Base-by-base conservation (phyloP, 2,329 filamentous ascomycete genomes). In the Sphaerostilbella broomeana region DNA sequence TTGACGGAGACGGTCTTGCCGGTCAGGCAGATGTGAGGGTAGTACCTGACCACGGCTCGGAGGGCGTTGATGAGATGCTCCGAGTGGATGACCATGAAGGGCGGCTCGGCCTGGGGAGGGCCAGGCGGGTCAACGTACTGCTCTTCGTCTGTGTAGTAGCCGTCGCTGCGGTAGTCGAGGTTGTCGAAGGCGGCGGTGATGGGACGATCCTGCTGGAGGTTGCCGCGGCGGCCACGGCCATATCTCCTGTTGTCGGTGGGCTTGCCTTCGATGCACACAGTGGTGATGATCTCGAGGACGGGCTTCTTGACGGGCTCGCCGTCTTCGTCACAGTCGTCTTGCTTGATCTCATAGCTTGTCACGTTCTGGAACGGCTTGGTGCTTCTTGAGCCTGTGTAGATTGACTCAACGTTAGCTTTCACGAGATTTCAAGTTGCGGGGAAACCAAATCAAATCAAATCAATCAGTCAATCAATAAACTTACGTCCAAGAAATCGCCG, bases 21-120 rank as follows among this genome's bases (percentile, higher is more conserved):
- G 1, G 57, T 50, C 34, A 69, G 59, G 28, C 55, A 57, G 41
- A 62, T 57, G 26, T 59, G 57, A 4, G 69, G 69, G 45, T 72
- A 73, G 47, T 72, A 73, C 17, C 55, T 58, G 6, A 75, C 61
- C 5, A 73, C 62, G 10, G 70, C 68, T 19, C 56, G 59, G 4
- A 75, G 57, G 1, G 69, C 69, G 32, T 69, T 64, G 46, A 67
- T 61, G 20, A 76, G 60, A 40, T 69, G 54, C 20, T 52, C 43
- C 2, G 69, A 72, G 45, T 68, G 57, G 30, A 72, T 65, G 3
- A 61, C 35, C 65, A 72, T 70, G 38, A 54, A 48, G 0, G 62
- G 65, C 2, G 46, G 53, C 13, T 60, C 55, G 7, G 56, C 47
- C 13, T 57, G 55, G 21, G 53, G 45, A 18, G 53, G 31, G 10